Base-by-base conservation (phyloP, 805 yeast genomes). In the Sungouiella blattae region DNA sequence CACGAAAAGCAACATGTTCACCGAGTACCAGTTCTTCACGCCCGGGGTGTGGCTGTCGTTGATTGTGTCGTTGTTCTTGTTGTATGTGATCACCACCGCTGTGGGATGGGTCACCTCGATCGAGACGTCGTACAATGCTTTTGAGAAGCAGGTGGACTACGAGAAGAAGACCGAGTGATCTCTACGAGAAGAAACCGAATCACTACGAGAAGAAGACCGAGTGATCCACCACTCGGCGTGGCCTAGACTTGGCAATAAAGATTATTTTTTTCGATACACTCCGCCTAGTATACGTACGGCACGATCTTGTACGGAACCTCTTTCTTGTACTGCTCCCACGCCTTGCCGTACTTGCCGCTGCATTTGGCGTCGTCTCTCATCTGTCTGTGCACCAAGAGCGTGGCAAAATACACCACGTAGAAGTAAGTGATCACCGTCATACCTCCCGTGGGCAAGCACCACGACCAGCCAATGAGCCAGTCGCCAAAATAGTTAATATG, bases 401-500 rank as follows among this genome's bases (percentile, higher is more conserved):
- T 67, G 0, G 85, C 91, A 64, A 93, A 93, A 61, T 87, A 93
- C 14, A 83, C 55, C 25, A 83, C 82, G 55, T 87, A 93, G 62
- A 85, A 93, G 55, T 91, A 93, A 0, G 98, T 87, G 51, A 91
- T 66, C 4, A 87, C 83, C 1, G 95, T 82, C 40, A 68, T 69
- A 48, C 80, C 75, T 8, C 95, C 95, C 2, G 97, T 87, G 7
- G 95, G 82, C 44, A 93, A 67, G 59, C 96, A 87, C 95, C 96
- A 91, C 29, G 94, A 78, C 67, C 85, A 71, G 0, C 96, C 87
- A 53, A 88, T 80, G 27, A 93, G 57, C 89, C 96, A 87, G 64
- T 93, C 98, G 28, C 98, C 98, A 39, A 89, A 73, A 61, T 93
- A 93, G 57, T 93, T 93, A 55, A 87, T 87, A 58, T 93, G 98